Evolutionary conservation across 768 basidiomycete genomes (phyloP).

Genomic region (Panus rudis): DNA sequence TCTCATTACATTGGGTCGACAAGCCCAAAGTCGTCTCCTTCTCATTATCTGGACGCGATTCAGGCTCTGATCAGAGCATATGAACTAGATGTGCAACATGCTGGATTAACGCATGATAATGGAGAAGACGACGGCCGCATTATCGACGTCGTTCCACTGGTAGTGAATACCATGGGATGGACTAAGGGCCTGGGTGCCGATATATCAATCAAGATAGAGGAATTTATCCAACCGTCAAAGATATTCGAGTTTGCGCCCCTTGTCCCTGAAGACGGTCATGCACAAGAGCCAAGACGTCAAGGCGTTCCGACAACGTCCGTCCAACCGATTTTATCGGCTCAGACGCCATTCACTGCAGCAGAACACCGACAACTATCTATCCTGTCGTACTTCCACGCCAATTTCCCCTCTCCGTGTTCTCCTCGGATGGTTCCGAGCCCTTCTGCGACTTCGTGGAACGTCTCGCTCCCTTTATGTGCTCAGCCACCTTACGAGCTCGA

Average conservation of each 20-base stretch:
- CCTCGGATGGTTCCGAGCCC: slow-evolving; percentile 13
- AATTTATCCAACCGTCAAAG: slow-evolving; percentile 50
- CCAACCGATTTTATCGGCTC: slow-evolving; percentile 40
- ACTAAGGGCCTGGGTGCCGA: slow-evolving; percentile 88
- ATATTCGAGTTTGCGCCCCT: slow-evolving; percentile 43
- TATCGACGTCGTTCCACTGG: slow-evolving; percentile 62
- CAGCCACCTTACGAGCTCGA: slow-evolving; percentile 69
- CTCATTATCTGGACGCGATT: slow-evolving; percentile 67
- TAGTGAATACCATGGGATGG: slow-evolving; percentile 98
- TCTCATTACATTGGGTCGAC: slow-evolving; percentile 81
- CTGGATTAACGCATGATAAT: slow-evolving; percentile 22
- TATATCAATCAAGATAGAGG: slow-evolving; percentile 63
- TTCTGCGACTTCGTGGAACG: slow-evolving; percentile 54
- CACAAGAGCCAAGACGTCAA: neutral
- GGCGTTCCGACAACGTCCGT: slow-evolving; percentile 3
- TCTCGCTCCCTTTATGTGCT: slow-evolving; percentile 59
- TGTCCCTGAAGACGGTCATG: slow-evolving; percentile 6
- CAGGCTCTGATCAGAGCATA: slow-evolving; percentile 61
- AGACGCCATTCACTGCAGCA: slow-evolving; percentile 44
- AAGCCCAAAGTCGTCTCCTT: slow-evolving; percentile 71
- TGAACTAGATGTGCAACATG: slow-evolving; percentile 58
- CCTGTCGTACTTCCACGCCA: slow-evolving; percentile 72
- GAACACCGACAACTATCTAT: slow-evolving; percentile 67
- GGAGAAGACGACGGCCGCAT: slow-evolving; percentile 35
- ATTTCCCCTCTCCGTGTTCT: slow-evolving; percentile 26